phyloP scores from a whole-genome alignment of 352 stramenopile species.

The Phytophthora hibernalis region DNA sequence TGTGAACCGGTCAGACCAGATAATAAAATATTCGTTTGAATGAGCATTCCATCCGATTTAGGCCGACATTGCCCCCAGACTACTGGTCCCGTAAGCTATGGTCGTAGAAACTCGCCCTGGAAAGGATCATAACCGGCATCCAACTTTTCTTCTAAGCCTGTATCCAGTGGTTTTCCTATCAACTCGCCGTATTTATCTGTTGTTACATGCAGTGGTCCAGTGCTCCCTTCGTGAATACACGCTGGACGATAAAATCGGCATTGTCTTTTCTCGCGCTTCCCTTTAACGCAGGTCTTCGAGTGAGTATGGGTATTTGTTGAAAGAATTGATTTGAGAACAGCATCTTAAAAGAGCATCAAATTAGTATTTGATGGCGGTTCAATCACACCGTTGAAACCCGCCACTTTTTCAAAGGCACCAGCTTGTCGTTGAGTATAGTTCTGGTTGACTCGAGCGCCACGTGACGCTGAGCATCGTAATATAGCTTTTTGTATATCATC shows the following conservation, averaged over 20 bases:
- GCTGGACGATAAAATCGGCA: constrained; percentile 1
- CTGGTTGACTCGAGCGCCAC: not conserved
- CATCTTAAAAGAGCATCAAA: too few relatives aligned
- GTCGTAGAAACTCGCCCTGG: too few relatives aligned
- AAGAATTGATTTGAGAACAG: too few relatives aligned
- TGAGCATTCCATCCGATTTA: not conserved
- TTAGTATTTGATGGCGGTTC: too few relatives aligned
- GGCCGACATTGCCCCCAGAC: constrained; percentile 6
- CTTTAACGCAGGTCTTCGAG: constrained; percentile 9
- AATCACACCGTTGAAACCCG: too few relatives aligned
- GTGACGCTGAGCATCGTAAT: not conserved
- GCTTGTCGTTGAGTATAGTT: not conserved
- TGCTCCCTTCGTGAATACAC: not conserved
- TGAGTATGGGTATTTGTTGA: constrained; percentile 8
- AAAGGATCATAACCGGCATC: too few relatives aligned
- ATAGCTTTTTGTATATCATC: constrained; percentile 2
- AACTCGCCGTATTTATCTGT: not conserved
- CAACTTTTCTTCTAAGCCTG: too few relatives aligned
- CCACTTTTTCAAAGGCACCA: too few relatives aligned
- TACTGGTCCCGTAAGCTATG: too few relatives aligned
- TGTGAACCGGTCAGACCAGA: not conserved
- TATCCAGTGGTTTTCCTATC: not conserved
- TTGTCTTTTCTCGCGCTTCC: constrained; percentile 3
- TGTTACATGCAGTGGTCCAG: not conserved
- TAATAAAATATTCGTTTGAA: constrained; percentile 4